A percentile compares a stretch with the other conserved stretches of the same genome.
These are phyloP conservation scores for Coemansia sp. DNA, from an alignment of 192 early-diverging fungal species.

Conservation along the genomic window DNA sequence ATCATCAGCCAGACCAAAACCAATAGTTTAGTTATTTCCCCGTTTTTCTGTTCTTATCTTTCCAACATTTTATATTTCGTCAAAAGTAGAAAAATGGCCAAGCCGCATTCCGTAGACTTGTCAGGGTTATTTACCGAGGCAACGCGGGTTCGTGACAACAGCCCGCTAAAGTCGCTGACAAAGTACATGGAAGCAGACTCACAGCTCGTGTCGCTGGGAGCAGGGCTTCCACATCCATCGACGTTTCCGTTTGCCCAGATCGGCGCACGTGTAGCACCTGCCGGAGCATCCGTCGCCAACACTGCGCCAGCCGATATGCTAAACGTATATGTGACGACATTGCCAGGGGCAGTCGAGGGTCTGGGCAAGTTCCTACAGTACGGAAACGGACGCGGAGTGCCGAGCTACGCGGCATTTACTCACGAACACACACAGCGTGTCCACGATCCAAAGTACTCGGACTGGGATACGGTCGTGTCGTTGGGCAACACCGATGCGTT, in stretches of 20 bases:
- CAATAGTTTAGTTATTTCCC: not conserved
- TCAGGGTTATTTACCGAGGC: conserved; percentile 43
- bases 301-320: conserved; percentile 32
- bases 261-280: conserved; percentile 55
- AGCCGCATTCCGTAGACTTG: conserved; percentile 40
- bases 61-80: not conserved
- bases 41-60: not conserved
- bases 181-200: conserved; percentile 53
- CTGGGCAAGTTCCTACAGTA: conserved; percentile 64
- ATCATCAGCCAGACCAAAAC: not conserved
- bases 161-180: conserved; percentile 45
- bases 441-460: conserved; percentile 57
- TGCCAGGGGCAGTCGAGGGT: conserved; percentile 13
- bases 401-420: conserved; percentile 50
- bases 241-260: conserved; percentile 68
- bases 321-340: conserved; percentile 12
- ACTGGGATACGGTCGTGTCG: conserved; percentile 68
- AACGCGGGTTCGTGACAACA: conserved; percentile 35
- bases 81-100: not conserved
- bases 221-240: conserved; percentile 65
- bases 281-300: conserved; percentile 61
- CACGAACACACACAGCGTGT: conserved; percentile 52
- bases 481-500: conserved; percentile 65
- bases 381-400: conserved; percentile 57
- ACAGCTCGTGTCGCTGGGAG: conserved; percentile 66